Evolutionary conservation across 495 filamentous ascomycete genomes (phyloP), one percentile per base, ranked within the genome.

Genomic region (Xylaria sp.): DNA sequence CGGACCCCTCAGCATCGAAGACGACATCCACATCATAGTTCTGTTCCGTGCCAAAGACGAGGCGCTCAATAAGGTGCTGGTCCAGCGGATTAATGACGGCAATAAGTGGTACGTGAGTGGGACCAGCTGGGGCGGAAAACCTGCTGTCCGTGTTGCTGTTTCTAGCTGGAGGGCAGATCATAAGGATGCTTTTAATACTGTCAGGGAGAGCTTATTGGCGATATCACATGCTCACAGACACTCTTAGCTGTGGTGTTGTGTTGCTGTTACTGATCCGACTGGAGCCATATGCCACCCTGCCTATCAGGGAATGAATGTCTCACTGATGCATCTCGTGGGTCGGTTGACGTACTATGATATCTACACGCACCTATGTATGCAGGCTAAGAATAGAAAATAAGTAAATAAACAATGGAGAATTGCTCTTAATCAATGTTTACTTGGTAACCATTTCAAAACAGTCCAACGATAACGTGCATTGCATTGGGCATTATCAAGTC

Each of bases 21-120:
- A 82, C 29, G 72, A 77, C 57, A 89, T 91, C 1, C 95, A 89
- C 76, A 92, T 97, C 65, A 84, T 93, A 52, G 92, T 97, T 11
- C 77, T 98, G 17, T 94, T 98, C 80, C 84, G 90, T 52, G 94
- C 95, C 3, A 92, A 85, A 64, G 85, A 94, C 58, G 84, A 89
- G 19, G 75, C 59, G 0, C 73, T 97, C 61, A 97, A 97, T 74
- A 69, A 82, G 0, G 78, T 82, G 48, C 79, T 98, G 11, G 89
- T 90, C 4, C 79, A 84, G 37, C 87, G 82, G 61, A 96, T 97
- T 72, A 97, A 97, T 75, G 85, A 81, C 7, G 90, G 88, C 7
- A 85, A 89, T 40, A 88, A 87, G 74, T 92, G 97, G 76, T 97
- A 93, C 78, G 93, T 97, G 5, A 93, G 91, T 50, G 92, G 93